These are phyloP conservation scores for Rhizopus stolonifer DNA, from an alignment of 371 early-diverging fungal genomes.

Conservation along the genomic window DNA sequence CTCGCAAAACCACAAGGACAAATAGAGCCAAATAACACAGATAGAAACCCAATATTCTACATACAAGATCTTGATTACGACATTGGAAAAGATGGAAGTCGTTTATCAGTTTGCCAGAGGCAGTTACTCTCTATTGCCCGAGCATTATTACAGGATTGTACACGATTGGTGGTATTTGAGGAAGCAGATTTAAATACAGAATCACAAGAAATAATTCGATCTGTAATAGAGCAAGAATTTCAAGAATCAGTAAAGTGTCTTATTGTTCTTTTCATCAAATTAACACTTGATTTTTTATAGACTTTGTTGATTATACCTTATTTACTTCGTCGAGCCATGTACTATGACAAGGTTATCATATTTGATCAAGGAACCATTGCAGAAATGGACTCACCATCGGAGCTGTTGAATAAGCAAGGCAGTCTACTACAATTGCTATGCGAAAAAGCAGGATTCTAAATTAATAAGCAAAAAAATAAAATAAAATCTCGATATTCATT, in stretches of 20 bases:
- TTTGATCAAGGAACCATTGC: slow-evolving; percentile 73
- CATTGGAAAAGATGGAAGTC: slow-evolving; percentile 58
- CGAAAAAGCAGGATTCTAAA: slow-evolving; percentile 33
- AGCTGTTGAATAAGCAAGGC: slow-evolving; percentile 32
- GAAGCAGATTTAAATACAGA: slow-evolving; percentile 71
- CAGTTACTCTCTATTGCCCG: slow-evolving; percentile 83
- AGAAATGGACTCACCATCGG: slow-evolving; percentile 73
- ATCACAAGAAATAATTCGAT: slow-evolving; percentile 73
- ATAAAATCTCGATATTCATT: slow-evolving; percentile 22
- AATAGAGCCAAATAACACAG: not conserved
- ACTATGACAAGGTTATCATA: slow-evolving; percentile 55
- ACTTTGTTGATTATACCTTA: slow-evolving; percentile 86
- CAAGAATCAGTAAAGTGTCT: slow-evolving; percentile 49
- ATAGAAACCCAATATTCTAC: slow-evolving; percentile 11
- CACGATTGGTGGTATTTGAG: slow-evolving; percentile 75
- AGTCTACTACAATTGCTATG: slow-evolving; percentile 32
- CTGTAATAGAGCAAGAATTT: slow-evolving; percentile 81
- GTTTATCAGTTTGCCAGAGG: slow-evolving; percentile 79
- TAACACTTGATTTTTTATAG: slow-evolving; percentile 28
- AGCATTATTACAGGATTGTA: slow-evolving; percentile 69
- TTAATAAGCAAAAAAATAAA: no score
- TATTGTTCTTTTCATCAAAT: not conserved
- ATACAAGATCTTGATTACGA: slow-evolving; percentile 57
- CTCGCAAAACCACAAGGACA: slow-evolving; percentile 41
- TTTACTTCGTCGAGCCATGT: slow-evolving; percentile 68